A percentile compares a stretch with the other conserved stretches of the same genome.
Evolutionary conservation across 345 rosid species (phyloP).

Genomic region (Eucalyptus erythrocorys): DNA sequence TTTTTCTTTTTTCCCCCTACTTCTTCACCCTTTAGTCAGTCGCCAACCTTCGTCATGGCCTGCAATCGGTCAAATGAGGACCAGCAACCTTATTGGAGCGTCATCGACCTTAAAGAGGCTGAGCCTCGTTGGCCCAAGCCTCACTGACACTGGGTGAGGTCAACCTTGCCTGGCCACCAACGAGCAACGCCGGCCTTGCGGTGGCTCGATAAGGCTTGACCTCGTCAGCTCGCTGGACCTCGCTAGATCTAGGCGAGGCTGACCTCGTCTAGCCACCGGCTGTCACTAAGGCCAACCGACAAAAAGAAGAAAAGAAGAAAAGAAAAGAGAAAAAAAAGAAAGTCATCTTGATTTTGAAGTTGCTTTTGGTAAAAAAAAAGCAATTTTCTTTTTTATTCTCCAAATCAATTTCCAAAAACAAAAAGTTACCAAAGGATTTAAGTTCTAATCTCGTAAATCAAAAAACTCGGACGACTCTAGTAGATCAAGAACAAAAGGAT

Average conservation of each 20-base stretch:
- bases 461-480: not conserved
- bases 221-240: fast-evolving
- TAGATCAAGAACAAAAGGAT: not conserved
- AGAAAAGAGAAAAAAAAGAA: too few relatives aligned
- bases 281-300: fast-evolving
- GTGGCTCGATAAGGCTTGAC: fast-evolving
- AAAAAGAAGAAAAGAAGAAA: too few relatives aligned
- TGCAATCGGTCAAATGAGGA: fast-evolving
- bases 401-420: fast-evolving
- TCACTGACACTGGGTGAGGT: fast-evolving
- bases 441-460: too few relatives aligned
- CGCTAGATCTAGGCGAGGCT: fast-evolving
- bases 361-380: fast-evolving
- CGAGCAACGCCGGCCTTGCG: too few relatives aligned
- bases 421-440: too few relatives aligned
- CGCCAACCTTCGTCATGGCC: fast-evolving
- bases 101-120: too few relatives aligned
- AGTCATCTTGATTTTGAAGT: too few relatives aligned
- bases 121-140: too few relatives aligned
- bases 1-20: too few relatives aligned
- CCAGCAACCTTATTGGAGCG: fast-evolving
- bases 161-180: fast-evolving
- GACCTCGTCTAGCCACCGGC: fast-evolving
- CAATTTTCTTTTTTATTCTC: fast-evolving
- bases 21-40: too few relatives aligned